A percentile compares a stretch with the other conserved stretches of the same genome.
phyloP scores from a whole-genome alignment of 1,284 basidiomycete genomes.

The Rugosomyces carneus region DNA sequence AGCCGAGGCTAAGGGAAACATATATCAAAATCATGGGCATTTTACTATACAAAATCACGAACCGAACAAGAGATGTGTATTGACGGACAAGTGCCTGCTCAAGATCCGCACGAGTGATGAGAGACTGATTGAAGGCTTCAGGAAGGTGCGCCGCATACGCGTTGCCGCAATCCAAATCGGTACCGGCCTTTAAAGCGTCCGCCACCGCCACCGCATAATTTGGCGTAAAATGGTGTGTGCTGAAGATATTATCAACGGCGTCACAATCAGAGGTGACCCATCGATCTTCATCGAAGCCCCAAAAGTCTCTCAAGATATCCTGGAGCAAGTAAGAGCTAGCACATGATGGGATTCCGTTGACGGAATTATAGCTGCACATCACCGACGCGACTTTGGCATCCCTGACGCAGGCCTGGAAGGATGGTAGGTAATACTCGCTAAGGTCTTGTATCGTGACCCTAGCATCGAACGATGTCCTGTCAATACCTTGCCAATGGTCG shows the following conservation, averaged over 20 bases:
- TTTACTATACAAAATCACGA: constrained; percentile 7
- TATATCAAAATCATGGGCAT: background rate
- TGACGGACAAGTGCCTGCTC: constrained; percentile 36
- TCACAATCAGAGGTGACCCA: constrained; percentile 46
- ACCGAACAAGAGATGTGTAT: constrained; percentile 50
- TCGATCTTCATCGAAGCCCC: constrained; percentile 42
- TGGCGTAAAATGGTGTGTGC: constrained; percentile 40
- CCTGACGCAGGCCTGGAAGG: constrained; percentile 51
- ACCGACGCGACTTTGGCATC: constrained; percentile 51
- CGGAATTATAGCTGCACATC: constrained; percentile 59
- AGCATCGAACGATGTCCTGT: constrained; percentile 45
- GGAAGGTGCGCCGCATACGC: constrained; percentile 40
- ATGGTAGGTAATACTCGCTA: constrained; percentile 46
- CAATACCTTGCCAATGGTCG: constrained; percentile 46
- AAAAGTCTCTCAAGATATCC: constrained; percentile 43
- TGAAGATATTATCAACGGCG: constrained; percentile 40
- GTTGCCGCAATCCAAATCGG: constrained; percentile 49
- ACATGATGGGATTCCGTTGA: constrained; percentile 52
- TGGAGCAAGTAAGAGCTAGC: constrained; percentile 48
- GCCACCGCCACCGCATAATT: constrained; percentile 41
- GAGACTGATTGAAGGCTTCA: constrained; percentile 39
- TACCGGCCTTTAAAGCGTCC: constrained; percentile 45
- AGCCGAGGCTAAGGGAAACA: constrained; percentile 42
- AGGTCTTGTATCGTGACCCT: constrained; percentile 49
- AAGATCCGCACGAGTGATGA: constrained; percentile 40